Evolutionary conservation across 164 flowering plant species (phyloP), one percentile per base, ranked within the genome.

Genomic region (Warburgia ugandensis): DNA sequence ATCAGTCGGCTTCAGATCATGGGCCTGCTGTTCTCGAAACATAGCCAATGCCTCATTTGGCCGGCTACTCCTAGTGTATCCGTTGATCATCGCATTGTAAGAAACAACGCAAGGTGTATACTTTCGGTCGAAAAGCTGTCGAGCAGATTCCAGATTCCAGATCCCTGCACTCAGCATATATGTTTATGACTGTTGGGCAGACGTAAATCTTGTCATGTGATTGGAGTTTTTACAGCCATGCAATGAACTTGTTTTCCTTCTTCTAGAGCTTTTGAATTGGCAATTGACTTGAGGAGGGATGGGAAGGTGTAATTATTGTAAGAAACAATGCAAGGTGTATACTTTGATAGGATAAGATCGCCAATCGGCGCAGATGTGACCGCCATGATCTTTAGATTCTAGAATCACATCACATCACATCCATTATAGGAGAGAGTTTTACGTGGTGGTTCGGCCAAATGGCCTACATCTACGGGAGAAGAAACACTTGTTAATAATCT

Each of bases 211-310:
- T 71, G 22, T 30, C n/a, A 21, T 40, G 32, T 17, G 77, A 51
- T 49, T 81, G 77, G 50, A 67, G 68, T 48, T 80, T n/a, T 81
- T 21, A 75, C 32, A 29, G 65, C 69, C 30, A 76, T 29, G 52
- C 76, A 65, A 63, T 82, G 89, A 63, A 81, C 54, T 40, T 77
- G 83, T 36, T 62, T 77, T 8, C 89, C 89, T 73, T 78, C 80
- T 48, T 67, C 64, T 17, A 78, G 56, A 5, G 78, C 79, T 44
- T 77, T 63, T 7, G 65, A 54, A 28, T 60, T 53, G 8, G 83
- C 74, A 27, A 86, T 80, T 0, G 83, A 83, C 71, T 81, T 79
- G 46, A 81, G 59, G 7, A 84, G 73, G 41, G 86, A 75, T 1
- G 89, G 76, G 54, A 85, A 77, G 4, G 75, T 68, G 63, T n/a